Base-by-base conservation (phyloP, 2,329 filamentous ascomycete species). In the Periconia sp. region DNA sequence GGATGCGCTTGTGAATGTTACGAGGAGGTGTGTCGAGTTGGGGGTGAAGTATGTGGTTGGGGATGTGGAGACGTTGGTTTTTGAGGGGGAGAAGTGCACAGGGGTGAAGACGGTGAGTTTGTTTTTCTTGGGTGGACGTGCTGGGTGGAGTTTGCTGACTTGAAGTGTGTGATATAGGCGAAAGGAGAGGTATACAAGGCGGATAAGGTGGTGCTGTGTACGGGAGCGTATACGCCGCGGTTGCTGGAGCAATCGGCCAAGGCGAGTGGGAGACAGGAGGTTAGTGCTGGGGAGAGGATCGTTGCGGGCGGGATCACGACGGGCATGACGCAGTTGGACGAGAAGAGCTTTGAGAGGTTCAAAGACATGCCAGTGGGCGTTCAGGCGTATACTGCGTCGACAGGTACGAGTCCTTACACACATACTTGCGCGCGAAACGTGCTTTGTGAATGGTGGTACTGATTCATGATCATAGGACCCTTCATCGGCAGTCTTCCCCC, bases 21-120 rank as follows among this genome's bases (percentile, higher is more conserved):
- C 83, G 1, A 76, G 79, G 33, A 75, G 75, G 52, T 77, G 77
- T 15, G 60, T 87, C 6, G 75, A 79, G 45, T 66, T 83, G 7
- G 85, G 85, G 1, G 85, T 87, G 56, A 79, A 80, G 64, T 88
- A 87, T 52, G 76, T 84, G 10, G 76, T 75, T 0, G 82, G 79
- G 15, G 81, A 85, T 50, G 78, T 83, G 2, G 66, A 74, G 1
- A 72, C 73, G 45, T 66, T 86, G 45, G 64, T 71, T 10, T 79
- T 87, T 54, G 76, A 81, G 14, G 80, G 80, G 14, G 63, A 78
- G 73, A n/a, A 5, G 27, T 73, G 72, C 40, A 68, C 62, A 2
- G 63, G 63, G 41, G 72, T 74, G 23, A 66, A 68, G 50, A 71
- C 64, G 10, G 73, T 27, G 8, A 27, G 23, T 27, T 73, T 31